These are phyloP conservation scores for Didymella sp. DNA, from an alignment of 2,329 filamentous ascomycete species.

Conservation along the genomic window DNA sequence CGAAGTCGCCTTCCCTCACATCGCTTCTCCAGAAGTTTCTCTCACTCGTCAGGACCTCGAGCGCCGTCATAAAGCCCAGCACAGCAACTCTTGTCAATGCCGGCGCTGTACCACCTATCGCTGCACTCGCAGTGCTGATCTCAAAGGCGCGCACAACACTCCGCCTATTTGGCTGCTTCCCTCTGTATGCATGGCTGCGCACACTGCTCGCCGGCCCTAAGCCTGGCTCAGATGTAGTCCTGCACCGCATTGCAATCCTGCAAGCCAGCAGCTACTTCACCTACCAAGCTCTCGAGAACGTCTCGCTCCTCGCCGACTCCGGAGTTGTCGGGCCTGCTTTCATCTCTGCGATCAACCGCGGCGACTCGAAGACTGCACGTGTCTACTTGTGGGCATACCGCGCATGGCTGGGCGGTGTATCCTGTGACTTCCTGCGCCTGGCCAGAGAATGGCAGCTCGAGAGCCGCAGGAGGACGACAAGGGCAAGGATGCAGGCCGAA, in stretches of 20 bases:
- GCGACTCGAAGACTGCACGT: constrained; percentile 42
- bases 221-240: constrained; percentile 50
- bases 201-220: constrained; percentile 52
- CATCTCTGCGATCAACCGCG: constrained; percentile 49
- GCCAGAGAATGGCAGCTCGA: constrained; percentile 54
- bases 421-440: constrained; percentile 54
- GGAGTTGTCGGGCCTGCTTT: constrained; percentile 47
- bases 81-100: constrained; percentile 35
- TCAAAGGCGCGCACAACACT: constrained; percentile 54
- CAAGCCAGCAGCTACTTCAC: constrained; percentile 53
- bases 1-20: constrained; percentile 46
- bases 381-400: constrained; percentile 53
- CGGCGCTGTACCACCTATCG: constrained; percentile 42
- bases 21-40: constrained; percentile 40
- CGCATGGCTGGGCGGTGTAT: constrained; percentile 53
- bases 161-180: constrained; percentile 53
- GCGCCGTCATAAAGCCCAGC: constrained; percentile 32
- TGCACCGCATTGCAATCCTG: constrained; percentile 52
- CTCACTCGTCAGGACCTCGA: constrained; percentile 43
- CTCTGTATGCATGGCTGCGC: constrained; percentile 55
- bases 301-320: constrained; percentile 52
- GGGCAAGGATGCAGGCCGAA: constrained; percentile 39
- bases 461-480: constrained; percentile 39
- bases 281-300: constrained; percentile 55
- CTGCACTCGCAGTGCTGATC: constrained; percentile 49